These are phyloP conservation scores for Neurospora sp. DNA, from an alignment of 495 filamentous ascomycete genomes.

Conservation along the genomic window DNA sequence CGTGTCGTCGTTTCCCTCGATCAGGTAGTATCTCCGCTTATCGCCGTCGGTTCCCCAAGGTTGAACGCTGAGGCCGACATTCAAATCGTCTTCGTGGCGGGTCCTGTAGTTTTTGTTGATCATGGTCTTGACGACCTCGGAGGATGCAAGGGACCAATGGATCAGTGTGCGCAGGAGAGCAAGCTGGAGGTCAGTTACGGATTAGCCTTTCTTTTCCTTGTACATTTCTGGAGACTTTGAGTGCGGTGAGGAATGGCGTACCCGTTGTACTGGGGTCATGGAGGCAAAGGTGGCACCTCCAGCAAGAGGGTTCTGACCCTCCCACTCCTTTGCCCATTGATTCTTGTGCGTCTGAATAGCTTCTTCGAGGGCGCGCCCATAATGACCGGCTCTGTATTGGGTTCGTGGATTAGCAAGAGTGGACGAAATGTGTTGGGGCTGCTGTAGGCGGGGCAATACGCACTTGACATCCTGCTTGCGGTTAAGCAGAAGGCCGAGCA, in stretches of 20 bases:
- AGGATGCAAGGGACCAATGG: constrained; percentile 83
- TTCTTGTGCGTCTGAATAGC: constrained; percentile 73
- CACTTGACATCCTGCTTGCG: constrained; percentile 98
- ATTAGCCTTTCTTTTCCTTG: not conserved
- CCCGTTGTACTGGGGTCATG: constrained; percentile 70
- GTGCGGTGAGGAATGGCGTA: constrained; percentile 34
- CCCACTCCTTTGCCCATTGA: constrained; percentile 88
- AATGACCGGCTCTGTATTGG: constrained; percentile 61
- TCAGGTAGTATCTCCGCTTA: constrained; percentile 84
- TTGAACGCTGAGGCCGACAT: constrained; percentile 87
- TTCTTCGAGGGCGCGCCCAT: constrained; percentile 87
- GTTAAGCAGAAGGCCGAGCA: constrained; percentile 81
- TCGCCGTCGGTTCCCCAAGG: constrained; percentile 88
- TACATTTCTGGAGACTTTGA: not conserved
- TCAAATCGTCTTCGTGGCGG: constrained; percentile 83
- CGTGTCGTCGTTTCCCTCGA: constrained; percentile 92
- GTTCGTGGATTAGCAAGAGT: not conserved
- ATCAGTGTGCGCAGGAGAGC: constrained; percentile 72
- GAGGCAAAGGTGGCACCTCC: constrained; percentile 67
- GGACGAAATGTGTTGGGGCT: not conserved
- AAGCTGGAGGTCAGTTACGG: constrained; percentile 43
- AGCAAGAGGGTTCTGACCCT: constrained; percentile 71
- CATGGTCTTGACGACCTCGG: constrained; percentile 68
- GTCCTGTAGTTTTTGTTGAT: constrained; percentile 87
- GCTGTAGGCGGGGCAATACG: constrained; percentile 29